Evolutionary conservation across 2,329 filamentous ascomycete species (phyloP).

Genomic region (Cytospora leucostoma): DNA sequence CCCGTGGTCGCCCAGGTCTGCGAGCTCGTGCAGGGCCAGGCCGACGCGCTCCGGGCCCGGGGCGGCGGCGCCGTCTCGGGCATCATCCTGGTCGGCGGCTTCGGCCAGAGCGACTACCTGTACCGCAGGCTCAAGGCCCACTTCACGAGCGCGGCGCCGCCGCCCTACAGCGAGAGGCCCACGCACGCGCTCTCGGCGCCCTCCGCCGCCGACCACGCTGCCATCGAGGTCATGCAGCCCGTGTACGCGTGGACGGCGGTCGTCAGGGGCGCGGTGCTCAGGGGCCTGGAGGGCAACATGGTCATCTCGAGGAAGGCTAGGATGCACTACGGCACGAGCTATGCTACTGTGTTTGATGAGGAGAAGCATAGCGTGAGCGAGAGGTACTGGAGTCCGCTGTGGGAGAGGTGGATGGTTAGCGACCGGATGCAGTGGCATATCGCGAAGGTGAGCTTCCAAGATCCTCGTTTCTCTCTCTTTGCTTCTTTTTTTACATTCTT

Average conservation of each 20-base stretch:
- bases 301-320: constrained; percentile 73
- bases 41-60: constrained; percentile 61
- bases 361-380: constrained; percentile 71
- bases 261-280: constrained; percentile 73
- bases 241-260: constrained; percentile 82
- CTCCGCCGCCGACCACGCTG: constrained; percentile 48
- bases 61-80: constrained; percentile 63
- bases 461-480: background rate
- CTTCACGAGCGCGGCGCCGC: constrained; percentile 61
- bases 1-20: constrained; percentile 72
- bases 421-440: constrained; percentile 88
- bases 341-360: constrained; percentile 79
- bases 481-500: too few relatives aligned
- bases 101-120: constrained; percentile 77
- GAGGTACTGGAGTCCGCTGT: constrained; percentile 76
- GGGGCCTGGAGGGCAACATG: constrained; percentile 77
- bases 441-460: constrained; percentile 63
- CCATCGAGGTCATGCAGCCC: constrained; percentile 79
- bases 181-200: constrained; percentile 60
- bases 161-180: constrained; percentile 68
- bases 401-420: constrained; percentile 82
- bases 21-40: constrained; percentile 68
- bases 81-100: constrained; percentile 81
- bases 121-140: constrained; percentile 70
- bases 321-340: constrained; percentile 79